A percentile compares a stretch with the other conserved stretches of the same genome.
These are phyloP conservation scores for Massarina eburnea DNA, from an alignment of 2,329 filamentous ascomycete genomes.

Conservation along the genomic window DNA sequence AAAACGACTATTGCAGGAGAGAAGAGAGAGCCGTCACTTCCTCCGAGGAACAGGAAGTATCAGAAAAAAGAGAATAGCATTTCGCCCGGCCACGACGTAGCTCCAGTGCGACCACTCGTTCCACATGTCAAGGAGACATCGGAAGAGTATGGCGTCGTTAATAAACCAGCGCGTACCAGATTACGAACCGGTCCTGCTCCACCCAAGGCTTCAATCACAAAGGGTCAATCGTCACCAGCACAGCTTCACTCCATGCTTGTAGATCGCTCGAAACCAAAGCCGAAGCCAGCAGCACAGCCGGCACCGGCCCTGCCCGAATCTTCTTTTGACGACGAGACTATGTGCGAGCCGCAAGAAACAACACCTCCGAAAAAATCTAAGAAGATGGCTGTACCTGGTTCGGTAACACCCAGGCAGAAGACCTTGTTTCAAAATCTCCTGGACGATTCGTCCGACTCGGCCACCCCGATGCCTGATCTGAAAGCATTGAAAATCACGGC, in stretches of 20 bases:
- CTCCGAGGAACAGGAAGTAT: conserved; percentile 27
- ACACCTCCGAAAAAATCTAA: conserved; percentile 21
- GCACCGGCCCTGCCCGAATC: conserved; percentile 14
- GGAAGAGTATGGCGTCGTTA: conserved; percentile 9
- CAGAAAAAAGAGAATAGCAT: conserved; percentile 26
- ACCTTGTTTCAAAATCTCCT: conserved; percentile 37
- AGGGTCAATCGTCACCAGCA: conserved; percentile 38
- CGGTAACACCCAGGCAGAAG: conserved; percentile 41
- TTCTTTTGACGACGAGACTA: conserved; percentile 32
- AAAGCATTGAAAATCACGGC: conserved; percentile 33
- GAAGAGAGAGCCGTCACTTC: conserved; percentile 9
- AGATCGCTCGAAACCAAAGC: conserved; percentile 16
- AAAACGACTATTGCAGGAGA: conserved; percentile 9
- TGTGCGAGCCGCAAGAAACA: conserved; percentile 37
- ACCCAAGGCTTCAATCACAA: conserved; percentile 18
- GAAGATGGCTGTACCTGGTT: conserved; percentile 21
- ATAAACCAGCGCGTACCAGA: conserved; percentile 32
- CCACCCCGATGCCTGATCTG: conserved; percentile 36
- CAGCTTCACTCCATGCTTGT: conserved; percentile 36
- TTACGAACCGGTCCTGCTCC: conserved; percentile 22
- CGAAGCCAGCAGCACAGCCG: conserved; percentile 16
- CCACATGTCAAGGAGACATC: background rate
- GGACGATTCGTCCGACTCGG: conserved; percentile 25
- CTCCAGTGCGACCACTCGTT: background rate
- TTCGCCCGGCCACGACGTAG: conserved; percentile 16